A percentile compares a stretch with the other conserved stretches of the same genome.
These are phyloP conservation scores for Talaromyces sp. DNA, from an alignment of 2,329 filamentous ascomycete species.

Conservation along the genomic window DNA sequence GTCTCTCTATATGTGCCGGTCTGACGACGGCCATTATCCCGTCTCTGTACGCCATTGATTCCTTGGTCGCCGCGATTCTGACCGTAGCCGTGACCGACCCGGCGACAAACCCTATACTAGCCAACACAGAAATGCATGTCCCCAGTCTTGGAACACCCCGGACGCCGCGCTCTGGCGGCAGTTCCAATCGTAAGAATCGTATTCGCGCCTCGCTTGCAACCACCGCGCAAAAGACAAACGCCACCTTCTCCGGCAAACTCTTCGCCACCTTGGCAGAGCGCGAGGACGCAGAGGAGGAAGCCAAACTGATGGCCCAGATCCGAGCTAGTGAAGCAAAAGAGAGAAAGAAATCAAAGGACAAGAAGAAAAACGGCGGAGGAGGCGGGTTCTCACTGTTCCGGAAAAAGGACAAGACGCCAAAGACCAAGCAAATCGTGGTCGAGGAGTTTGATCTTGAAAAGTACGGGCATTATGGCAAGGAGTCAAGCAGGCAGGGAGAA, in stretches of 20 bases:
- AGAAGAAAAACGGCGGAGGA: background rate
- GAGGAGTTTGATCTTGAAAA: conserved; percentile 42
- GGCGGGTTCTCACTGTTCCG: conserved; percentile 4
- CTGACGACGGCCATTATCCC: conserved; percentile 37
- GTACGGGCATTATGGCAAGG: conserved; percentile 34
- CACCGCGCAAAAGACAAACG: conserved; percentile 6
- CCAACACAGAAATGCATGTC: conserved; percentile 27
- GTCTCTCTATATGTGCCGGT: conserved; percentile 34
- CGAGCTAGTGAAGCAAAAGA: conserved; percentile 16
- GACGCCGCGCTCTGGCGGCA: conserved; percentile 2
- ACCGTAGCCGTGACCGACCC: conserved; percentile 40
- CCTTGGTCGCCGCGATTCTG: conserved; percentile 40
- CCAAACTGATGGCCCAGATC: conserved; percentile 29
- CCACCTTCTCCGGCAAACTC: conserved; percentile 22
- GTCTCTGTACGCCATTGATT: conserved; percentile 44
- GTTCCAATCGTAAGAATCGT: background rate
- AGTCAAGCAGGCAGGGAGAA: conserved; percentile 30
- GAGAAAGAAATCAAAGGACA: conserved; percentile 12
- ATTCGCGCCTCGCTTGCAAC: conserved; percentile 8
- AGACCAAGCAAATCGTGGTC: conserved; percentile 29
- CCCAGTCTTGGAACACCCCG: conserved; percentile 13
- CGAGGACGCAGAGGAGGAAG: conserved; percentile 35
- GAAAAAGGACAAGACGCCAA: conserved; percentile 9
- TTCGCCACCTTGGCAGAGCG: conserved; percentile 37
- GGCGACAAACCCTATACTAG: conserved; percentile 32